Percentiles rank a stretch among this genome's conserved stretches.
These are phyloP conservation scores for Cyclotella cryptica DNA, from an alignment of 108 stramenopile genomes.

Conservation along the genomic window DNA sequence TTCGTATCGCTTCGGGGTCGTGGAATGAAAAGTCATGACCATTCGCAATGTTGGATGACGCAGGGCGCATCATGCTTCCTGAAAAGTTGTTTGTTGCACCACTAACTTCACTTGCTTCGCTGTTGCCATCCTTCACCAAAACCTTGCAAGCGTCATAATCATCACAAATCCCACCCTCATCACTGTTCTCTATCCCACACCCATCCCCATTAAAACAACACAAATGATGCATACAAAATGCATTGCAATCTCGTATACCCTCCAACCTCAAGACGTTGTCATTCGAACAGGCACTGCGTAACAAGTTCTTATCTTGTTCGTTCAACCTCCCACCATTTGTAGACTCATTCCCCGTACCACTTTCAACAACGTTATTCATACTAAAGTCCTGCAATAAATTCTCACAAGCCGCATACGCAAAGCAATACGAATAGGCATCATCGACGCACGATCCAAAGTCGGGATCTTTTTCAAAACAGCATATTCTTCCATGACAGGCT, in stretches of 20 bases:
- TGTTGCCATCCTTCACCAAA: constrained; percentile 19
- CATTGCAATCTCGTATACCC: constrained; percentile 40
- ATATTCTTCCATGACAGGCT: constrained; percentile 32
- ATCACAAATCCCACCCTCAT: constrained; percentile 26
- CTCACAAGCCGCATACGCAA: constrained; percentile 45
- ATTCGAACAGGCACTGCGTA: constrained; percentile 16
- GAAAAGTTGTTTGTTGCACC: constrained; percentile 4
- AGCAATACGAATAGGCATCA: constrained; percentile 31
- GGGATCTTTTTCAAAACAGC: constrained; percentile 42
- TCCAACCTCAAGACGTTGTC: constrained; percentile 33
- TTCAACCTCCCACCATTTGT: constrained; percentile 13
- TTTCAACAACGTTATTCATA: constrained; percentile 22
- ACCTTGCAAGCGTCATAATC: constrained; percentile 27
- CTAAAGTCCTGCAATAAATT: constrained; percentile 30
- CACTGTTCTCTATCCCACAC: constrained; percentile 7
- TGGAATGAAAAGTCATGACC: constrained; percentile 11
- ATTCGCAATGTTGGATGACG: constrained; percentile 8
- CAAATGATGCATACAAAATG: constrained; percentile 46
- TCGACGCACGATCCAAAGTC: constrained; percentile 29
- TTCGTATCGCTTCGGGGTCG: constrained; percentile 6
- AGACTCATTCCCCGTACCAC: not conserved
- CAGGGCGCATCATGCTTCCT: not conserved
- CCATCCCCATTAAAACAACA: constrained; percentile 37
- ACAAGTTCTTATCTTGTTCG: constrained; percentile 17
- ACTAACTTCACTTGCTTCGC: not conserved